Base-by-base conservation (phyloP, 495 filamentous ascomycete genomes). In the Jackrogersella multiformis region DNA sequence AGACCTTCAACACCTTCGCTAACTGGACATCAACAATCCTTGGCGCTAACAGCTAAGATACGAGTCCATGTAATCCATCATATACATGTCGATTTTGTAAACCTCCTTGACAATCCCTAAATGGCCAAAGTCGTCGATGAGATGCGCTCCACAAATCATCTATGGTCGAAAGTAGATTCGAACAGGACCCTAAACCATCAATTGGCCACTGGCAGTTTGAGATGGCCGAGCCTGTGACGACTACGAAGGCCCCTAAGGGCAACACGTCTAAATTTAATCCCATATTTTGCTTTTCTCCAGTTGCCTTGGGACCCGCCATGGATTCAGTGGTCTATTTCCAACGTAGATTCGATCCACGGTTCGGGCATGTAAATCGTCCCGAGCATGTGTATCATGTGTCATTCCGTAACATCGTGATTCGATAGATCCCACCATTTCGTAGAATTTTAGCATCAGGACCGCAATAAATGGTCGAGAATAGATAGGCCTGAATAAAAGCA, bases 321-420 rank as follows among this genome's bases (percentile, higher is more conserved):
- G 36, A 24, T 60, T 55, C 15, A 13, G 24, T 10, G 23, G 32
- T 42, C 4, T 38, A 24, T 36, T 15, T n/a, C 36, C n/a, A 18
- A 32, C 49, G 12, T 21, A 23, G 23, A 12, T 38, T 21, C 56
- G 16, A 21, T 16, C 26, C 7, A 15, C 32, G 8, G 13, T 51
- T 34, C n/a, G 35, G 42, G 42, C 52, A 53, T 53, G 45, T 5
- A 26, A 38, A 48, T 53, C 44, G 28, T 56, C 28, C 15, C 34
- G 10, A 58, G 44, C 36, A 57, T 55, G 34, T 53, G 18, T 32
- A 30, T 61, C 61, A 42, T 66, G 52, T 16, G 38, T 46, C 36
- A 44, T 70, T 34, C 61, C 52, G 46, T 70, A 58, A 62, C 15
- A 12, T 61, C 67, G 26, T 65, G 38, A 53, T 23, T 45, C 26